Base-by-base conservation (phyloP, 306 rosid genomes). In the Phaseolus lunatus region DNA sequence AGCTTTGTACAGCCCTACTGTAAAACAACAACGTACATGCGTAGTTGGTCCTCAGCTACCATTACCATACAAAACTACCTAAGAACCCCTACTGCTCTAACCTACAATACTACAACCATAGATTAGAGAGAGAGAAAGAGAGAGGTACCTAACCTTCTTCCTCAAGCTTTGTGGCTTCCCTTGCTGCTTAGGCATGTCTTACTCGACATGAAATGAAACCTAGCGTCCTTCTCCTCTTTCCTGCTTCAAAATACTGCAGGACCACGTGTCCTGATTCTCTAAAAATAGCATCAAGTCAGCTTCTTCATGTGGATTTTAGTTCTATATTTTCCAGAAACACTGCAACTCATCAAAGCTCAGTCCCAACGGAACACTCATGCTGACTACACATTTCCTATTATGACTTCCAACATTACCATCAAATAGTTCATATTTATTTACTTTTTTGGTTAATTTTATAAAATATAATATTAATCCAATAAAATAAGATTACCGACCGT, bases 1-100 rank as follows among this genome's bases (percentile, higher is more conserved):
- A 16, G 52, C 53, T 4, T 43, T 78, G 82, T 80, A 70, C 85
- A 48, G 84, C 23, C 65, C 66, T 67, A 73, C 75, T 70, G 79
- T 58, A 26, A 13, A 58, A 68, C 37, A 61, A 19, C 37, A 75
- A 75, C 19, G 81, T 67, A 54, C 81, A 53, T 27, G 67, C 35
- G 49, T 41, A 37, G 62, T 78, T 76, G 59, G 73, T 48, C 61
- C 70, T 47, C 16, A 64, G 59, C 76, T 27, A 67, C 69, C 75
- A 77, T 67, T 67, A 78, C 59, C 23, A n/a, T 41, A 35, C 66
- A 49, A 66, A 63, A 33, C 39, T 16, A 20, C 44, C 80, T 76
- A 50, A 43, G 20, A 50, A 63, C 3, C 29, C 41, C 73, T 76
- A 64, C 12, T 31, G 19, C 54, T 43, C 13, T 43, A 37, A 67